phyloP scores from a whole-genome alignment of 805 yeast species.

The Zygosaccharomyces rouxii region DNA sequence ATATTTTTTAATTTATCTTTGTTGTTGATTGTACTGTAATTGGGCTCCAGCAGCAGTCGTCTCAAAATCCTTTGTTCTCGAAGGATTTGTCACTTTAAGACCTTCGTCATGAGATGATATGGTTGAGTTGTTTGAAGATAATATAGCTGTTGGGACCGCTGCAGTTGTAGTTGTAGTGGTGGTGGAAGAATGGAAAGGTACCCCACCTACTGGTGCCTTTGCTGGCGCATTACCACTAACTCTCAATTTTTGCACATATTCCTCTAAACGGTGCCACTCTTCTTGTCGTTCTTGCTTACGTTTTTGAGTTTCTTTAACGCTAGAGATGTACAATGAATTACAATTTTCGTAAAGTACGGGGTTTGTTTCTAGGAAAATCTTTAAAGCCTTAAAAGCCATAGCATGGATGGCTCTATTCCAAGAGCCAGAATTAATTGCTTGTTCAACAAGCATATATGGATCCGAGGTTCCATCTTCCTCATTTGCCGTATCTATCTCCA shows the following conservation, averaged over 20 bases:
- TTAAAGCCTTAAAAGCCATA: conserved; percentile 84
- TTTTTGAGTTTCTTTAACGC: conserved; percentile 66
- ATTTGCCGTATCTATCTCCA: conserved; percentile 31
- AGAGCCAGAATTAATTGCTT: conserved; percentile 49
- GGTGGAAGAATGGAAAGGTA: not conserved
- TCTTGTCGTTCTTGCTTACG: conserved; percentile 57
- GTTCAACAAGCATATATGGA: conserved; percentile 37
- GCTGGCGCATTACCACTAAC: conserved; percentile 12
- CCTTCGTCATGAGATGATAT: not conserved
- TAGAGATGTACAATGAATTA: conserved; percentile 78
- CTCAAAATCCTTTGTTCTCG: not conserved
- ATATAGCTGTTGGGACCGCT: not conserved
- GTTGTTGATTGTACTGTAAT: not conserved
- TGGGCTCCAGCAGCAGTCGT: not conserved
- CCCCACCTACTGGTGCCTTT: not conserved
- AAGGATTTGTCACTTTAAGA: conserved; percentile 2
- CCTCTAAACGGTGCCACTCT: conserved; percentile 69
- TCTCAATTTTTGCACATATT: conserved; percentile 43
- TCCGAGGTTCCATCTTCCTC: conserved; percentile 31
- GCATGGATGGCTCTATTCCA: conserved; percentile 95
- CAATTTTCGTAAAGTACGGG: conserved; percentile 90
- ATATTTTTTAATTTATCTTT: not conserved
- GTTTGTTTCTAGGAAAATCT: conserved; percentile 87
- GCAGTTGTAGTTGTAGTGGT: not conserved
- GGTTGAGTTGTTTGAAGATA: not conserved